These are phyloP conservation scores for Lactuca saligna DNA, from an alignment of 129 eudicot species.

Conservation along the genomic window DNA sequence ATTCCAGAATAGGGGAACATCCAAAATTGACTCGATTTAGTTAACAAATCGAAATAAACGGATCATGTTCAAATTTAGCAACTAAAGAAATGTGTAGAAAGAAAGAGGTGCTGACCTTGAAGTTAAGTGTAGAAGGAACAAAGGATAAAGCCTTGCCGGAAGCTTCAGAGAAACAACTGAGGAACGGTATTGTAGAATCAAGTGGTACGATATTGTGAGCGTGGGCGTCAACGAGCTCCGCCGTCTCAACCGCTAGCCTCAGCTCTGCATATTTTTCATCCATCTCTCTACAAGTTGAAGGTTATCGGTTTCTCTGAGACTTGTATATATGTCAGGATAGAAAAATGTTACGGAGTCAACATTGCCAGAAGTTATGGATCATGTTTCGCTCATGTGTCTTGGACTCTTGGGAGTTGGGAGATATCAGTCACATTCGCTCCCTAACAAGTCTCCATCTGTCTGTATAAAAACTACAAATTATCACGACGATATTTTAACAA, in stretches of 20 bases:
- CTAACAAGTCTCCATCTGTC: no score
- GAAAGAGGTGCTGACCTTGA: constrained; percentile 53
- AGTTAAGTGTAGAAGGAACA: constrained; percentile 66
- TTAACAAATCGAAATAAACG: background rate
- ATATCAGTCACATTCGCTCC: no score
- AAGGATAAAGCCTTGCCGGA: constrained; percentile 59
- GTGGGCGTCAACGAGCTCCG: constrained; percentile 78
- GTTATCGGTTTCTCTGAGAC: background rate
- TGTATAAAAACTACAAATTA: no score
- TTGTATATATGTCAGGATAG: background rate
- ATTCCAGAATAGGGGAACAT: background rate
- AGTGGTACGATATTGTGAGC: constrained; percentile 83
- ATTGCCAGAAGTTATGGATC: background rate
- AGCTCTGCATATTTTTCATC: constrained; percentile 50
- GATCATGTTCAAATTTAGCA: background rate
- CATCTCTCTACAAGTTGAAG: background rate
- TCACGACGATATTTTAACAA: no score
- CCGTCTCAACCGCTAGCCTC: constrained; percentile 55
- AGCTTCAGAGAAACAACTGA: constrained; percentile 82
- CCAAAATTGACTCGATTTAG: background rate
- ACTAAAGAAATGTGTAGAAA: background rate
- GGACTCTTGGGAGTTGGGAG: no score
- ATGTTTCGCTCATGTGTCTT: background rate
- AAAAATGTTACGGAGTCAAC: background rate
- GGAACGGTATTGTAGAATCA: constrained; percentile 63